Conservation (phyloP, 2,329 filamentous ascomycete species). For the Alternaria solani region DNA sequence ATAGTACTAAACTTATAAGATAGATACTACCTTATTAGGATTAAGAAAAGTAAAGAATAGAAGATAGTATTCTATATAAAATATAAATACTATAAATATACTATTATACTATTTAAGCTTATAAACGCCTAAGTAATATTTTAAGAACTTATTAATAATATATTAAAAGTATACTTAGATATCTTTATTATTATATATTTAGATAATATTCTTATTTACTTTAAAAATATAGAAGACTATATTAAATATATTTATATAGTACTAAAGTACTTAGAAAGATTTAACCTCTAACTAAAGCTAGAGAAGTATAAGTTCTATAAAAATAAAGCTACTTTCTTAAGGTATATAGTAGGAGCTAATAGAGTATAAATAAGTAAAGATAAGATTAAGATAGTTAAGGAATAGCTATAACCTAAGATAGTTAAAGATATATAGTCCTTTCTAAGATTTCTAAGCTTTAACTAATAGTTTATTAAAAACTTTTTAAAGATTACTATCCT, state of each 20-base stretch:
- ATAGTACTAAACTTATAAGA: conserved; percentile 15
- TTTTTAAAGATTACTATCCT: conserved; percentile 6
- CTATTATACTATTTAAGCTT: conserved; percentile 12
- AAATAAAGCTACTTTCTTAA: too few species aligned
- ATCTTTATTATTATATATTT: neutral
- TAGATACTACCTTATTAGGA: conserved; percentile 15
- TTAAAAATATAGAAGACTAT: too few species aligned
- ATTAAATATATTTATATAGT: too few species aligned
- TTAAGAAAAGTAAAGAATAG: conserved; percentile 15
- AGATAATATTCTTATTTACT: neutral
- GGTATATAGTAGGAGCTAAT: too few species aligned
- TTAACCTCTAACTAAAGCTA: too few species aligned
- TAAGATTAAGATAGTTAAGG: too few species aligned
- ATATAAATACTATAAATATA: conserved; percentile 15
- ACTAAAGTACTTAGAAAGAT: too few species aligned
- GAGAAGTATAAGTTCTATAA: too few species aligned
- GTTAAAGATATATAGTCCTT: conserved; percentile 34
- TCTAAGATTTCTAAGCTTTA: conserved; percentile 46
- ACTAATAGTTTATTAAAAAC: conserved; percentile 37
- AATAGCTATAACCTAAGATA: too few species aligned
- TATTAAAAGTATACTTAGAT: neutral
- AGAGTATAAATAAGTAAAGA: too few species aligned
- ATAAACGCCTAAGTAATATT: conserved; percentile 8
- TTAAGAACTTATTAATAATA: conserved; percentile 14
- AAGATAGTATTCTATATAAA: conserved; percentile 16